A percentile compares a stretch with the other conserved stretches of the same genome.
Evolutionary conservation across 306 rosid genomes (phyloP).

Genomic region (Prunus fruticosa): DNA sequence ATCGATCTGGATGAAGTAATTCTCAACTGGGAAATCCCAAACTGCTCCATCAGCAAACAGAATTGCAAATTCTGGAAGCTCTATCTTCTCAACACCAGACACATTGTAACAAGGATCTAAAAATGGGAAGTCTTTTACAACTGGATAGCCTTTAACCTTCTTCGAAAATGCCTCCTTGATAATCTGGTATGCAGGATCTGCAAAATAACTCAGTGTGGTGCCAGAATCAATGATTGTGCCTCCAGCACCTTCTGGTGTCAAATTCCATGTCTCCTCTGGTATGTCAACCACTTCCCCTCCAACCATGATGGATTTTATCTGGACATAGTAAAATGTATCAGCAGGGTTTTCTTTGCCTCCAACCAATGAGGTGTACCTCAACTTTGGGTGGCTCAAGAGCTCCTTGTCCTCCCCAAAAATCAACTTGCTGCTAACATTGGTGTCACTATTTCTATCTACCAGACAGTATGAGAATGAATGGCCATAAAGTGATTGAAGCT

Average conservation of each 20-base stretch:
- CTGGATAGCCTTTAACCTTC: conserved; percentile 53
- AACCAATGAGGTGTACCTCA: conserved; percentile 77
- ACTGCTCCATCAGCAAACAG: conserved; percentile 74
- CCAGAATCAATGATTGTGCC: conserved; percentile 98
- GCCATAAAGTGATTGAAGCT: conserved; percentile 89
- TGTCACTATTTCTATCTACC: conserved; percentile 76
- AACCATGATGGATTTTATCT: conserved; percentile 63
- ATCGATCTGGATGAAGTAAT: conserved; percentile 79
- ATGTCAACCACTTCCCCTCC: conserved; percentile 65
- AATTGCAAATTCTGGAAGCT: conserved; percentile 79
- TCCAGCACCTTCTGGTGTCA: conserved; percentile 65
- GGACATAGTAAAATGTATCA: conserved; percentile 88
- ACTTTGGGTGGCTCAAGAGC: conserved; percentile 51
- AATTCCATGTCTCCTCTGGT: conserved; percentile 70
- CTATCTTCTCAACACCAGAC: conserved; percentile 65
- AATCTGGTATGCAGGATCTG: conserved; percentile 72
- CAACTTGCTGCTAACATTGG: conserved; percentile 79
- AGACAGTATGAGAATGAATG: conserved; percentile 93
- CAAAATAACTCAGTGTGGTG: conserved; percentile 87
- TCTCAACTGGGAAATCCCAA: conserved; percentile 90
- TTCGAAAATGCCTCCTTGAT: conserved; percentile 65
- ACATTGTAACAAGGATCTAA: conserved; percentile 91
- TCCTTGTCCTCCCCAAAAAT: conserved; percentile 80
- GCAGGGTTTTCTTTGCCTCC: conserved; percentile 62
- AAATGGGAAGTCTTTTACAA: conserved; percentile 57